Evolutionary conservation across 2,329 filamentous ascomycete species (phyloP).

Genomic region (Ascochyta fabae): DNA sequence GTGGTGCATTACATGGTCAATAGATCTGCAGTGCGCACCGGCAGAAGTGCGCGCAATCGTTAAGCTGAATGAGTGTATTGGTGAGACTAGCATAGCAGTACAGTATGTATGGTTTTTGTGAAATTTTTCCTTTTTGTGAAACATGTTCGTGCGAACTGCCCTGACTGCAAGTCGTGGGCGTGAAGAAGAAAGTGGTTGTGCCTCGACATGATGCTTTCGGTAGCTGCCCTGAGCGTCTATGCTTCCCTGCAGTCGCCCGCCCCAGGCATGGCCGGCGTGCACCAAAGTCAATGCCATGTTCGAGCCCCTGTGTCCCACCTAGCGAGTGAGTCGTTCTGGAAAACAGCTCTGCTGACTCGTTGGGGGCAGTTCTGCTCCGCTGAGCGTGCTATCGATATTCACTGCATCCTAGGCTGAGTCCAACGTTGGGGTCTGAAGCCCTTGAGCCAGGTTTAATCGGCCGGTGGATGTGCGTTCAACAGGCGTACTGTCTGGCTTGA

Average conservation of each 20-base stretch:
- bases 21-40: too few species aligned
- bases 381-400: conserved; percentile 2
- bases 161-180: neutral
- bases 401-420: conserved; percentile 12
- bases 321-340: neutral
- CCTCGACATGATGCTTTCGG: neutral
- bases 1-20: too few species aligned
- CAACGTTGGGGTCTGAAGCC: conserved; percentile 1
- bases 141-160: neutral
- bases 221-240: neutral
- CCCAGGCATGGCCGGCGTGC: neutral
- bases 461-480: neutral
- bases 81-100: conserved; percentile 6
- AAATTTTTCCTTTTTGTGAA: neutral
- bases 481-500: conserved; percentile 1
- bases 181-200: neutral
- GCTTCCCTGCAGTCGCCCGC: neutral
- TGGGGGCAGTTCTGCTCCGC: neutral
- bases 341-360: neutral
- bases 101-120: conserved; percentile 6
- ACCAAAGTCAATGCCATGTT: neutral
- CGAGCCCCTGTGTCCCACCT: neutral
- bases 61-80: conserved; percentile 8
- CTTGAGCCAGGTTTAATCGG: neutral
- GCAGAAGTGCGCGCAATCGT: too few species aligned